Conservation (phyloP, 371 early-diverging fungal species). For the Mortierella sp. region DNA sequence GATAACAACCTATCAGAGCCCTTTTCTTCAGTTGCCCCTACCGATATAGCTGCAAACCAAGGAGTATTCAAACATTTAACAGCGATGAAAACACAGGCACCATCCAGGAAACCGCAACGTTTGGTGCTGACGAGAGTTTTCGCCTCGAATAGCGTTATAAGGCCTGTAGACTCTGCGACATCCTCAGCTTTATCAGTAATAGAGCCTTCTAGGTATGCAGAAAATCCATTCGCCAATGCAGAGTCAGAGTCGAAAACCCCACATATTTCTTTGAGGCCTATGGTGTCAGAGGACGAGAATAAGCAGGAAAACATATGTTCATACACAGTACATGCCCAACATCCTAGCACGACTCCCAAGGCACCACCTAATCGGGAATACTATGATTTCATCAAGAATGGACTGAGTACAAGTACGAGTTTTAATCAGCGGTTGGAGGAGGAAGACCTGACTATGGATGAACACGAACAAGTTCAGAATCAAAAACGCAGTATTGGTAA, state of each 20-base stretch:
- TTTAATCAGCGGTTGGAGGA: slow-evolving; percentile 2
- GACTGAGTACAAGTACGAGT: not conserved
- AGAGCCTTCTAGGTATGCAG: not conserved
- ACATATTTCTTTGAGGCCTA: not conserved
- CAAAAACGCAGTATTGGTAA: not conserved
- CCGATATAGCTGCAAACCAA: not conserved
- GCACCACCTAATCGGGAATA: slow-evolving; percentile 32
- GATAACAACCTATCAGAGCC: not conserved
- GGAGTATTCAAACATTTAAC: not conserved
- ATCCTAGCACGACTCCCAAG: slow-evolving; percentile 41
- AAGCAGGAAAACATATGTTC: not conserved
- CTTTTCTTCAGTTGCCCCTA: not conserved
- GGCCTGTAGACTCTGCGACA: not conserved
- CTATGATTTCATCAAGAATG: slow-evolving; percentile 21
- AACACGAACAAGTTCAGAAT: not conserved
- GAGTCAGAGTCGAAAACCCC: not conserved
- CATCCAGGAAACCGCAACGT: slow-evolving; percentile 16
- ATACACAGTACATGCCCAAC: not conserved
- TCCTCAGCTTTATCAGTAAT: not conserved
- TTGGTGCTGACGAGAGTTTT: slow-evolving; percentile 38
- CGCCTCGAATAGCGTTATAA: slow-evolving; percentile 15
- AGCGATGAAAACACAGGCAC: not conserved
- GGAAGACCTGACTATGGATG: not conserved
- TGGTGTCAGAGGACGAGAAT: not conserved
- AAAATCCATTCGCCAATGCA: not conserved